Evolutionary conservation across 2,329 filamentous ascomycete species (phyloP).

Genomic region (Amphichorda felina): DNA sequence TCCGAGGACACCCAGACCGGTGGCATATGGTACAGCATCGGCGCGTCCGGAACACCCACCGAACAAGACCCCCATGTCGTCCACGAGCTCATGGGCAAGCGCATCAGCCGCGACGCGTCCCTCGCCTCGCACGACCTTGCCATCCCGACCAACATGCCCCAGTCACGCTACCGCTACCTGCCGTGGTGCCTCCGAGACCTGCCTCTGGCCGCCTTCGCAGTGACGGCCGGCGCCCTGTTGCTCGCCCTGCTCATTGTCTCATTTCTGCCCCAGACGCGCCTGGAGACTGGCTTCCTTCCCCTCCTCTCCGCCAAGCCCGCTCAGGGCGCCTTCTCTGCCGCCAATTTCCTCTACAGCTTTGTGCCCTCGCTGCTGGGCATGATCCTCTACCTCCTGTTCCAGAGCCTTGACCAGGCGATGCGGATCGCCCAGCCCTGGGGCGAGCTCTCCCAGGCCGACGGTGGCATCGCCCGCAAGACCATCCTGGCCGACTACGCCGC

Average conservation of each 20-base stretch:
- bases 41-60: conserved; percentile 31
- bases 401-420: conserved; percentile 53
- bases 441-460: conserved; percentile 40
- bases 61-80: conserved; percentile 10
- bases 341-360: conserved; percentile 81
- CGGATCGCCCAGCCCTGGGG: conserved; percentile 60
- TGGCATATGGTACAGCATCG: conserved; percentile 69
- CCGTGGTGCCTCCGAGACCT: conserved; percentile 65
- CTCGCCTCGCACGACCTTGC: conserved; percentile 16
- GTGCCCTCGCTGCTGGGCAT: conserved; percentile 57
- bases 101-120: conserved; percentile 17
- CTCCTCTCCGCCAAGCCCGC: conserved; percentile 49
- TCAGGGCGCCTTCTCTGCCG: conserved; percentile 61
- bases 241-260: conserved; percentile 65
- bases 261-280: conserved; percentile 57
- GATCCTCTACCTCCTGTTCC: conserved; percentile 54
- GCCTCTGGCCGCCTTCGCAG: conserved; percentile 53
- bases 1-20: conserved; percentile 49
- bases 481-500: conserved; percentile 62
- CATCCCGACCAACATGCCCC: conserved; percentile 5
- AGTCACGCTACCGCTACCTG: conserved; percentile 45
- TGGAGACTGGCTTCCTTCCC: conserved; percentile 62
- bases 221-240: conserved; percentile 48
- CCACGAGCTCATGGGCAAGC: conserved; percentile 12
- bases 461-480: conserved; percentile 48